Evolutionary conservation across 495 filamentous ascomycete genomes (phyloP).

Genomic region (Aspergillus steynii): DNA sequence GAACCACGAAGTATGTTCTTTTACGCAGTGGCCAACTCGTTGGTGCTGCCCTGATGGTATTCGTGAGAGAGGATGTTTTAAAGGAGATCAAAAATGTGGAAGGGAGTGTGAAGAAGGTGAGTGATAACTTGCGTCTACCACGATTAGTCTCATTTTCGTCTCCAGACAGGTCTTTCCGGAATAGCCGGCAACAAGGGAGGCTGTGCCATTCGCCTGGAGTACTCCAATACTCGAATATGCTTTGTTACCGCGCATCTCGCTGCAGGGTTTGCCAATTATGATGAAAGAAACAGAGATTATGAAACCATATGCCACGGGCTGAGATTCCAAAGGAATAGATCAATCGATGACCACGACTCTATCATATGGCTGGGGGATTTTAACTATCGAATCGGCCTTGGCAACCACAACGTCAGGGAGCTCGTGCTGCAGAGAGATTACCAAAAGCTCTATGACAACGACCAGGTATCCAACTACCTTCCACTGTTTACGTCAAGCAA

Average conservation of each 20-base stretch:
- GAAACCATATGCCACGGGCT: slow-evolving; percentile 84
- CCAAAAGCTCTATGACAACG: slow-evolving; percentile 83
- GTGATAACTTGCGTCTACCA: slow-evolving; percentile 2
- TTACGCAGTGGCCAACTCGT: slow-evolving; percentile 92
- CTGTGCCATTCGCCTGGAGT: slow-evolving; percentile 94
- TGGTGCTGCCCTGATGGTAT: slow-evolving; percentile 88
- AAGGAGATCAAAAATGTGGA: slow-evolving; percentile 92
- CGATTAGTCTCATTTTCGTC: slow-evolving; percentile 15
- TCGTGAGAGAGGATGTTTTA: slow-evolving; percentile 75
- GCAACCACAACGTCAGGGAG: slow-evolving; percentile 74
- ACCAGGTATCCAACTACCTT: slow-evolving; percentile 61
- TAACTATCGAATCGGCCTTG: slow-evolving; percentile 93
- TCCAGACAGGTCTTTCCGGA: slow-evolving; percentile 86
- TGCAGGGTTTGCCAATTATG: slow-evolving; percentile 95
- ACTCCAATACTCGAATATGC: slow-evolving; percentile 87
- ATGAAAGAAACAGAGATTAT: slow-evolving; percentile 93
- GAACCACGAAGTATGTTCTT: slow-evolving; percentile 79
- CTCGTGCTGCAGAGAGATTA: slow-evolving; percentile 70
- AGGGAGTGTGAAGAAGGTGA: slow-evolving; percentile 85
- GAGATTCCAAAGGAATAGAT: slow-evolving; percentile 83
- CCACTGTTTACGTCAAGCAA: not conserved
- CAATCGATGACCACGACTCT: slow-evolving; percentile 88
- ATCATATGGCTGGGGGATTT: slow-evolving; percentile 99
- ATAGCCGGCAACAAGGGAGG: slow-evolving; percentile 99
- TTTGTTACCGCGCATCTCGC: slow-evolving; percentile 97